These are phyloP conservation scores for Xylariaceae sp. DNA, from an alignment of 2,329 filamentous ascomycete genomes.

Conservation along the genomic window DNA sequence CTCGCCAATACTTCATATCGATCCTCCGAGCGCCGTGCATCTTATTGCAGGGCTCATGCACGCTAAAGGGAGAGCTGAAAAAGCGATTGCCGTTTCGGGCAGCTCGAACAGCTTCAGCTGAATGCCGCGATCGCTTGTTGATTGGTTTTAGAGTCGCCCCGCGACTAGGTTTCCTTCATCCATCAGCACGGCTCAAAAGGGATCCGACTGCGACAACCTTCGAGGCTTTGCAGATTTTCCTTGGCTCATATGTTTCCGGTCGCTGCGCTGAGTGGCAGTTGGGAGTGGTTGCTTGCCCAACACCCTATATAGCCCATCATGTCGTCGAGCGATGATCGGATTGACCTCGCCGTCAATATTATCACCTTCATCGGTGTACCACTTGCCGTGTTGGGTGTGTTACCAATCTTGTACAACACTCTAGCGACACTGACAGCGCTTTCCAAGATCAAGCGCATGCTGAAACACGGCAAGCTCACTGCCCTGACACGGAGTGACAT, in stretches of 20 bases:
- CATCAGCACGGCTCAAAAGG: slow-evolving; percentile 16
- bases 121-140: not conserved
- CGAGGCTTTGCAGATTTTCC: slow-evolving; percentile 1
- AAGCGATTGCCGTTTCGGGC: too few relatives aligned
- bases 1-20: too few relatives aligned
- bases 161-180: too few relatives aligned
- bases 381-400: slow-evolving; percentile 56
- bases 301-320: slow-evolving; percentile 6
- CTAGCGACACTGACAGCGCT: slow-evolving; percentile 57
- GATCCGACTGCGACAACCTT: slow-evolving; percentile 2
- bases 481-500: slow-evolving; percentile 62
- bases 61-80: too few relatives aligned
- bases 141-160: too few relatives aligned
- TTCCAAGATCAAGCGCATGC: slow-evolving; percentile 58
- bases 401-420: slow-evolving; percentile 66
- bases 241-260: not conserved
- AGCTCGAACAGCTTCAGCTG: slow-evolving; percentile 9
- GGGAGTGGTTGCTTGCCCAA: not conserved
- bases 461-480: slow-evolving; percentile 54
- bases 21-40: too few relatives aligned
- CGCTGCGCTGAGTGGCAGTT: not conserved
- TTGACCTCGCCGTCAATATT: slow-evolving; percentile 42
- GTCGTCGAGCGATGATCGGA: not conserved
- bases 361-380: slow-evolving; percentile 59
- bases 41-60: too few relatives aligned